Base-by-base conservation (phyloP, 2,329 filamentous ascomycete species). In the Phaeoacremonium minimum region DNA sequence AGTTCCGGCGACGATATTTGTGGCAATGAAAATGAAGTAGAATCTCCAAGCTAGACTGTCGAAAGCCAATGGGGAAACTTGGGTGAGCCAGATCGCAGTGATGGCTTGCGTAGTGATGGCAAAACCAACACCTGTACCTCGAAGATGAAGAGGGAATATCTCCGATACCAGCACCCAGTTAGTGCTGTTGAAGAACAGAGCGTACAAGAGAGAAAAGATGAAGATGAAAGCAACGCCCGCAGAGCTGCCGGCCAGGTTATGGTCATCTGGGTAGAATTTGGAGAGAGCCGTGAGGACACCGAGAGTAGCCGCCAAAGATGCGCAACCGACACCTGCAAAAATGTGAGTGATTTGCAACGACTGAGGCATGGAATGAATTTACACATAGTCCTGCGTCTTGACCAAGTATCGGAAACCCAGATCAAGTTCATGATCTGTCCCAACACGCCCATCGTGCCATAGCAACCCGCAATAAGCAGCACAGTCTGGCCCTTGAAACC, bases 81-180 rank as follows among this genome's bases (percentile, higher is more conserved):
- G 49, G 0, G 51, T 49, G 4, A 60, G 45, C 49, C 53, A 55
- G n/a, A 58, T 57, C 8, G 49, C 48, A 3, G 56, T 56, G 15
- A 57, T 36, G 4, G 49, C 46, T 15, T 54, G 46, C 1, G 50
- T 46, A 28, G 56, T 55, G 4, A 56, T 48, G 3, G 54, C 46
- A 74, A 44, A 69, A 62, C 74, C 75, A 42, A 79, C 77, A 0
- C 77, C 77, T 0, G 76, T 80, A 0, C 74, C 75, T 14, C 77
- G 63, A 46, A 80, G 75, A 4, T 72, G 73, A 18, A 66, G 69
- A 0, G 71, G 71, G 7, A 76, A 56, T 1, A 59, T 52, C 36
- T 60, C 46, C 35, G 57, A 51, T 61, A 50, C 48, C 2, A 60
- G 42, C 2, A 57, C 51, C 47, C 51, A 61, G 35, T 50, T 49